Conservation (phyloP, 2,329 filamentous ascomycete species). For the Monosporascus sp. region DNA sequence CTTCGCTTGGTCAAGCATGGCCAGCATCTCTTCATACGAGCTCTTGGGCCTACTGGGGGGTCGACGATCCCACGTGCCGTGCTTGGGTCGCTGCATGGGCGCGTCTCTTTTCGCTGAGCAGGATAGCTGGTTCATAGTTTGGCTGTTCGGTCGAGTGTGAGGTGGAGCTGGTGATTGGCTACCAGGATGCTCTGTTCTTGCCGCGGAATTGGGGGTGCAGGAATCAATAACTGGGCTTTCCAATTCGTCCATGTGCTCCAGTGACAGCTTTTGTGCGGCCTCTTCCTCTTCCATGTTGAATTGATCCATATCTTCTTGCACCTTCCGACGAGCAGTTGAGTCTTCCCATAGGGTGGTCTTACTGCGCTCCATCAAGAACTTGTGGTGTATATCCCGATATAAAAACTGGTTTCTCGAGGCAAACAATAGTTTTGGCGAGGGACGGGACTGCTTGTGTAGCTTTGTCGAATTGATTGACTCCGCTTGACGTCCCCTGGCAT, state of each 20-base stretch:
- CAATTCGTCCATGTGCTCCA: constrained; percentile 4
- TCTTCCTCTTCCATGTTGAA: constrained; percentile 16
- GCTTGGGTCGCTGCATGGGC: constrained; percentile 6
- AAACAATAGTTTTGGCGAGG: constrained; percentile 29
- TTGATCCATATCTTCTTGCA: constrained; percentile 14
- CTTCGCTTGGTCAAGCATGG: constrained; percentile 2
- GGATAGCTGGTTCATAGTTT: background rate
- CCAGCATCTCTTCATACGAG: constrained; percentile 17
- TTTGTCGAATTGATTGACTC: background rate
- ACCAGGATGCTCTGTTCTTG: background rate
- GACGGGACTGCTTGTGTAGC: constrained; percentile 1
- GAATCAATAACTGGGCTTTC: background rate
- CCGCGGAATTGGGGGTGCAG: background rate
- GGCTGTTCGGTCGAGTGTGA: background rate
- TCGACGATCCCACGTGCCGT: constrained; percentile 1
- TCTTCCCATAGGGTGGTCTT: constrained; percentile 26
- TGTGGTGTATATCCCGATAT: constrained; percentile 18
- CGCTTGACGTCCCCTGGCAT: background rate
- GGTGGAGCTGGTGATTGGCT: background rate
- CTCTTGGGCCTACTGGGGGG: constrained; percentile 6
- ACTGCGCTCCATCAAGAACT: constrained; percentile 25
- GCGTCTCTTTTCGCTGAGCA: background rate
- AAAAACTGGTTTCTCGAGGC: constrained; percentile 17
- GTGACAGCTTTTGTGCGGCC: constrained; percentile 9
- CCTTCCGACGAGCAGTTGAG: constrained; percentile 12